Evolutionary conservation across 2,329 filamentous ascomycete species (phyloP).

Genomic region (Monilinia aucupariae): DNA sequence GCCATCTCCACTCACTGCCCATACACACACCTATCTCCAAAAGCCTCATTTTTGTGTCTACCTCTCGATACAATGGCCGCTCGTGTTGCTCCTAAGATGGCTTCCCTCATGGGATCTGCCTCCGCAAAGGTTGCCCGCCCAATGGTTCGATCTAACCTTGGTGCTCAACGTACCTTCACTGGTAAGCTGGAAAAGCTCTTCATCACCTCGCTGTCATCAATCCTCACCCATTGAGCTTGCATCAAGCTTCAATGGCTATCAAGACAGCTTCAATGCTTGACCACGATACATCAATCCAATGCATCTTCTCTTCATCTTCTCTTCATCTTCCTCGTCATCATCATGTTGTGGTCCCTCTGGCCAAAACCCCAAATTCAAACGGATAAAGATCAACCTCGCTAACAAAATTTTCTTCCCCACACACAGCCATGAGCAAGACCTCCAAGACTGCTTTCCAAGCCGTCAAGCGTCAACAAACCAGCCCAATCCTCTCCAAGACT

Average conservation of each 20-base stretch:
- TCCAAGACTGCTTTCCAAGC: slow-evolving; percentile 30
- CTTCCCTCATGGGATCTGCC: slow-evolving; percentile 58
- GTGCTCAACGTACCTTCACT: slow-evolving; percentile 67
- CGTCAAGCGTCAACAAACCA: slow-evolving; percentile 66
- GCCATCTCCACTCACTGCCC: slow-evolving; percentile 16
- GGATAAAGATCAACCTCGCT: slow-evolving; percentile 20
- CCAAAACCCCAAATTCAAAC: slow-evolving; percentile 8
- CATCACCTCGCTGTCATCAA: slow-evolving; percentile 12
- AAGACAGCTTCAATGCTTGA: slow-evolving; percentile 9
- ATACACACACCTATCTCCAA: slow-evolving; percentile 14
- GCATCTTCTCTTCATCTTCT: not conserved
- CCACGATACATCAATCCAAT: not conserved
- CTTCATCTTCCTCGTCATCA: no score
- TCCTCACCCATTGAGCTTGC: slow-evolving; percentile 13
- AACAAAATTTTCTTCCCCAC: slow-evolving; percentile 26
- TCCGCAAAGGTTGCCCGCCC: slow-evolving; percentile 71
- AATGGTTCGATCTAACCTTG: slow-evolving; percentile 58
- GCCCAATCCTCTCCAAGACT: slow-evolving; percentile 56
- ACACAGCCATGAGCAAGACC: slow-evolving; percentile 38
- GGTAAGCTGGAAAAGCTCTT: slow-evolving; percentile 46
- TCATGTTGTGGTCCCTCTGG: no score
- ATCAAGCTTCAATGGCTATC: slow-evolving; percentile 4
- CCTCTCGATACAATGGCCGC: slow-evolving; percentile 66
- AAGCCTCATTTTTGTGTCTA: slow-evolving; percentile 19
- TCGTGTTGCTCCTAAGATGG: slow-evolving; percentile 73